Evolutionary conservation across 192 early-diverging fungal genomes (phyloP), one percentile per base, ranked within the genome.

Genomic region (Coemansia sp.): DNA sequence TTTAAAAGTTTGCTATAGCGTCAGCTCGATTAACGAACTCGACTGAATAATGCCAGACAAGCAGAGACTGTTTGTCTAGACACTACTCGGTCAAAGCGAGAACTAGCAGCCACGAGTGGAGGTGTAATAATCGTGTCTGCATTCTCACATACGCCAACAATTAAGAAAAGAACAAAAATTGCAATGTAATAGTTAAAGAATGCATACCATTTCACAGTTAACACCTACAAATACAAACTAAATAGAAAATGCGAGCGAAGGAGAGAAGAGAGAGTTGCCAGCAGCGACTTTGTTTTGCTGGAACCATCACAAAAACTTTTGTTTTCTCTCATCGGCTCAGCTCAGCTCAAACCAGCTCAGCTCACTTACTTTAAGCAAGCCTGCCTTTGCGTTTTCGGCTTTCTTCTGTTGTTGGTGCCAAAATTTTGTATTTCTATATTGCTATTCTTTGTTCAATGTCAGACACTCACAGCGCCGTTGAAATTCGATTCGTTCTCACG

Each of bases 21-120:
- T 65, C 40, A 63, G 74, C 42, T 76, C 74, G 74, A 76, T 42
- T 52, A 68, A 76, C 73, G 68, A 57, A 33, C 57, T 31, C 31
- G 57, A 7, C 57, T 60, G 57, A 60, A 33, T 7, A 34, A 18
- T 33, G 64, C 54, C 52, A 24, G 33, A 18, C 29, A 24, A 15
- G 9, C 34, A 38, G 27, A 41, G 41, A 42, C 44, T 36, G 41
- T 16, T 9, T 18, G 29, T 8, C 15, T 10, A 18, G 33, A 5
- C 57, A 60, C 51, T 10, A 20, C 66, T 54, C 43, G 8, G 47
- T n/a, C 49, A 12, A 36, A 16, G 31, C 55, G 55, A 52, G 67
- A 60, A 60, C 55, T 68, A 68, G 67, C 67, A 68, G 55, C 57
- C 57, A 64, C 71, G 64, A 72, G 64, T 72, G 55, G 71, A 43